Base-by-base conservation (phyloP, 352 stramenopile genomes). In the Pythium sukuiense region DNA sequence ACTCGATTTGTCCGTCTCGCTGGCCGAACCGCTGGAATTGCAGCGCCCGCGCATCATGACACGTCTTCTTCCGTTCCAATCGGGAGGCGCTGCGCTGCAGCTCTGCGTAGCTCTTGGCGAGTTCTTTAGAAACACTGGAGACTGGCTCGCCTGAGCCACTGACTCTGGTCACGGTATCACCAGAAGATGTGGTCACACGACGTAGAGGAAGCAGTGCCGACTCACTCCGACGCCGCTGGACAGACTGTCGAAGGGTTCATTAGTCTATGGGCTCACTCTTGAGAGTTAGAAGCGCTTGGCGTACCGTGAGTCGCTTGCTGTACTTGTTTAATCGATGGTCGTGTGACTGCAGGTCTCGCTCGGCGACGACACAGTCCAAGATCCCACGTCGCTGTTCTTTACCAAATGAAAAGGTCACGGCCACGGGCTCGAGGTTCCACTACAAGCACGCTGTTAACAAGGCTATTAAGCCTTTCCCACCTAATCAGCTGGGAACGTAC, bases 51-150 rank as follows among this genome's bases (percentile, higher is more conserved):
- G 76, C 58, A 2, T 63, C 63, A 1, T 73, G 70, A 1, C 75
- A 83, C 11, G 75, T 61, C 33, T 87, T 45, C 3, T 67, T 68
- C 11, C 68, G 73, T 55, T 77, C 73, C 24, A 87, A 66, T 62
- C 63, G 67, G 59, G 79, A 45, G 14, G 63, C 9, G 24, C 69
- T 79, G 2, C 46, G 65, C 46, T 73, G 63, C 5, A 88, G 59
- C 48, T 88, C 45, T 8, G 71, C 59, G 53, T 88, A 88, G 11
- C 79, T 88, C 54, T 77, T 84, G 26, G 69, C 77, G 32, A 88
- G 68, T 41, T 88, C 79, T 32, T 83, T 85, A 0, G 81, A 88
- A 29, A 84, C 71, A 24, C 30, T 50, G 16, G 60, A 60, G 4
- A 71, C 18, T 53, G n/a, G 20, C 3, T 63, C 45, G 1, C 0